These are phyloP conservation scores for Sistotremastrum suecicum DNA, from an alignment of 768 basidiomycete species.

Conservation along the genomic window DNA sequence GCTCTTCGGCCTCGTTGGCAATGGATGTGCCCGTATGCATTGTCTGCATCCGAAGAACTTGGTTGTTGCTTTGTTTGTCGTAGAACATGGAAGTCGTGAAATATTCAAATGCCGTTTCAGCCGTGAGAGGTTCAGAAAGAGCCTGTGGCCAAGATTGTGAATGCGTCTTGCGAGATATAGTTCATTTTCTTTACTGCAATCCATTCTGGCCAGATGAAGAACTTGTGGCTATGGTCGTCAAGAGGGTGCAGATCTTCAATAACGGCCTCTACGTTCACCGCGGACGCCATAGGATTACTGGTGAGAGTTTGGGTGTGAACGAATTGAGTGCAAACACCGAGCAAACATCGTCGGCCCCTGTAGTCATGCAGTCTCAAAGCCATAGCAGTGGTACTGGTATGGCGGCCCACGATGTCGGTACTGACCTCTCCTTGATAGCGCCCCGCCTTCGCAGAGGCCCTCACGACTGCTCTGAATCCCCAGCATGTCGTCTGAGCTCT, in stretches of 20 bases:
- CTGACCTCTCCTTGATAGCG: no score
- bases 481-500: no score
- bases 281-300: no score
- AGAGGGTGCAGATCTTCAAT: constrained; percentile 56
- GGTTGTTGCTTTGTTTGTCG: constrained; percentile 88
- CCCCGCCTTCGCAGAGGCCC: no score
- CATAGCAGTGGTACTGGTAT: no score
- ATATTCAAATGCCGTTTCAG: constrained; percentile 78
- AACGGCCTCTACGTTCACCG: no score
- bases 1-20: constrained; percentile 71
- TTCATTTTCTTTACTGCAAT: constrained; percentile 38
- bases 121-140: constrained; percentile 44
- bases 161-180: not conserved
- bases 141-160: constrained; percentile 3
- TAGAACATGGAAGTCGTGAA: constrained; percentile 88
- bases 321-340: no score
- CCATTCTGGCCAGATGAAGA: constrained; percentile 90
- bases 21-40: constrained; percentile 70
- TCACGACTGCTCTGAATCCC: no score
- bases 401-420: no score
- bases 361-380: no score
- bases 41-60: constrained; percentile 87
- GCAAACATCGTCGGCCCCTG: no score
- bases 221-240: constrained; percentile 70
- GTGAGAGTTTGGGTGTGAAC: no score